Conservation (phyloP, 129 eudicot genomes). For the Sambucus nigra region DNA sequence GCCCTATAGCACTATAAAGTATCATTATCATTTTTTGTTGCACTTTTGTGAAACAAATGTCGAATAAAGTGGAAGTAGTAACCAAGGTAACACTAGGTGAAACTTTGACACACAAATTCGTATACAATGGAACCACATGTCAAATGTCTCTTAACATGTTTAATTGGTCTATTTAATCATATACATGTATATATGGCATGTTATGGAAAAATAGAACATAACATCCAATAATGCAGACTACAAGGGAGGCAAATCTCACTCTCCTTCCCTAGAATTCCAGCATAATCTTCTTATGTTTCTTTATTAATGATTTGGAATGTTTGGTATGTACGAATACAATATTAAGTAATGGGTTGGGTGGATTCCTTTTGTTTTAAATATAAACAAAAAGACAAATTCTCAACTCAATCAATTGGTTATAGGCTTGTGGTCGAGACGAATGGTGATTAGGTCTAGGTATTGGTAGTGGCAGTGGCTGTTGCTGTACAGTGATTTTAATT, state of each 20-base stretch:
- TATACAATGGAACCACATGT: no score
- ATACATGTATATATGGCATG: not conserved
- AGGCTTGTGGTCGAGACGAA: not conserved
- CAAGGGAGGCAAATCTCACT: slow-evolving; percentile 27
- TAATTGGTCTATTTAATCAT: no score
- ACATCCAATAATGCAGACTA: slow-evolving; percentile 8
- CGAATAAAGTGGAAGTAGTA: no score
- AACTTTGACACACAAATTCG: no score
- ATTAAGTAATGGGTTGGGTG: not conserved
- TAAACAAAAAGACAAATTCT: not conserved
- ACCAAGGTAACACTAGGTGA: no score
- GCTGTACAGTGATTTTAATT: no score
- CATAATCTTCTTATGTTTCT: slow-evolving; percentile 9
- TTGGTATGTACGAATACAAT: not conserved
- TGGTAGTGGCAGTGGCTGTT: no score
- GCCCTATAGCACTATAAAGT: no score
- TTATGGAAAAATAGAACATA: slow-evolving; percentile 11
- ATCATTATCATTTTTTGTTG: no score
- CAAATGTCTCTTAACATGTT: no score
- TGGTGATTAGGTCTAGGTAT: no score
- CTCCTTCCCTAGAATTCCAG: slow-evolving; percentile 17
- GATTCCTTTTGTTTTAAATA: slow-evolving; percentile 1
- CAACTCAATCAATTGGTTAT: not conserved
- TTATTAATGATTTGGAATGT: slow-evolving; percentile 19
- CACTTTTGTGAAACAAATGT: no score